Base-by-base conservation (phyloP, 2,329 filamentous ascomycete genomes). In the Aspergillus cejpii region DNA sequence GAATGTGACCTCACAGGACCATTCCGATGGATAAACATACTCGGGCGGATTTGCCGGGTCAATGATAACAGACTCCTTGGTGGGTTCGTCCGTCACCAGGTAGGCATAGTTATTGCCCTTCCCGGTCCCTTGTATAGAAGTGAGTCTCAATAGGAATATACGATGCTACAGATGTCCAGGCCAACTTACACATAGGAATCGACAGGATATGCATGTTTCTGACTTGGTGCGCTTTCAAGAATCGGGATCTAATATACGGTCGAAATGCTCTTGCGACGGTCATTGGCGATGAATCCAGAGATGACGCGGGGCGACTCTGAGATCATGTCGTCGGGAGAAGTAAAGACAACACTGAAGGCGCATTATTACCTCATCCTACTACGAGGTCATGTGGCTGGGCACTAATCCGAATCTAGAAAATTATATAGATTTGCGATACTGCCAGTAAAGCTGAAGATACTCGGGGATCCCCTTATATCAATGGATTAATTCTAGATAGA, bases 61-160 rank as follows among this genome's bases (percentile, higher is more conserved):
- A 47, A 76, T 71, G 27, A 76, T 70, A 24, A 75, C 71, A 2
- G 73, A 72, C 49, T 74, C 62, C 53, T 73, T 74, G 0, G 71
- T 72, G 23, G 64, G 60, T 41, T 74, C 72, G 50, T 75, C 73
- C 6, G 64, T 71, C 37, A 76, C 71, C 14, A 76, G 64, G 53
- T 76, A 75, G 56, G 73, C 73, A 62, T 75, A 76, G 50, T 76
- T 76, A 54, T 76, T 74, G 58, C 65, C 63, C 52, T 61, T 67
- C 44, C 62, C 64, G 42, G 59, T 63, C 64, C 63, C 63, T 66
- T 43, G 10, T 14, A 7, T 20, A 20, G 7, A 4, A n/a, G 19
- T 44, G 23, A 29, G 34, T 12, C n/a, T n/a, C 28, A 20, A 20
- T 23, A 15, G 3, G 2, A 10, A 2, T 20, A 34, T 17, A 15